Percentiles rank a stretch among this genome's conserved stretches.
Conservation (phyloP, 306 rosid species). For the Dalbergia oliveri region DNA sequence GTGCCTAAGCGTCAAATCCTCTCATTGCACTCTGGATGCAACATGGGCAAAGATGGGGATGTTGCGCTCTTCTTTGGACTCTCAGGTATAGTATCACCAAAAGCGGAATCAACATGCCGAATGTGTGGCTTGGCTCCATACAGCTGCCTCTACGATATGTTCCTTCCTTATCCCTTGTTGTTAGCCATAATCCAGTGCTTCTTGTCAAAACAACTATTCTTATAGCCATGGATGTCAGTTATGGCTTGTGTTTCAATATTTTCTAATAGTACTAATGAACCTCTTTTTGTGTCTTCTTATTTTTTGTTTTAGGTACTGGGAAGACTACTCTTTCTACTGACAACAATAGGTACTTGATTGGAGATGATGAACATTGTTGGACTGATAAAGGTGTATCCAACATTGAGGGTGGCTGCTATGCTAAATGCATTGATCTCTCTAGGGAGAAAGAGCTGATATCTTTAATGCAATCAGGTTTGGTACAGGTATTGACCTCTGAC, state of each 20-base stretch:
- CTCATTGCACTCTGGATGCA: constrained; percentile 95
- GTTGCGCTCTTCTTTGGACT: constrained; percentile 98
- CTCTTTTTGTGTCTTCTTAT: neutral
- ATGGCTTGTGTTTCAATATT: constrained; percentile 32
- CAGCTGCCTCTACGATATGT: constrained; percentile 42
- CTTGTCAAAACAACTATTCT: neutral
- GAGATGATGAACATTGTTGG: constrained; percentile 97
- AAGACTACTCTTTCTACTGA: constrained; percentile 91
- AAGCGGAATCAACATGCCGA: constrained; percentile 1
- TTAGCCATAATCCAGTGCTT: constrained; percentile 35
- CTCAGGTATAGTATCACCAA: constrained; percentile 74
- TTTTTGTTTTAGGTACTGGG: constrained; percentile 70
- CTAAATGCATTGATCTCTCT: constrained; percentile 89
- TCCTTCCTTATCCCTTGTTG: constrained; percentile 36
- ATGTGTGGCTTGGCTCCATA: constrained; percentile 3
- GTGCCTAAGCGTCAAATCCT: constrained; percentile 87
- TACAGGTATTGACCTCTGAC: constrained; percentile 62
- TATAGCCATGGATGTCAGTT: neutral
- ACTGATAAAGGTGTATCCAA: constrained; percentile 83
- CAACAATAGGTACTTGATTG: constrained; percentile 77
- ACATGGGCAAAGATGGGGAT: constrained; percentile 83
- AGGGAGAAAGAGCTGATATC: constrained; percentile 84
- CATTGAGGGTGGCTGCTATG: constrained; percentile 98
- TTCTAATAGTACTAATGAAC: constrained; percentile 35
- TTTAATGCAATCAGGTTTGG: constrained; percentile 95